These are phyloP conservation scores for Mayamaea pseudoterrestris DNA, from an alignment of 108 stramenopile species.

Conservation along the genomic window DNA sequence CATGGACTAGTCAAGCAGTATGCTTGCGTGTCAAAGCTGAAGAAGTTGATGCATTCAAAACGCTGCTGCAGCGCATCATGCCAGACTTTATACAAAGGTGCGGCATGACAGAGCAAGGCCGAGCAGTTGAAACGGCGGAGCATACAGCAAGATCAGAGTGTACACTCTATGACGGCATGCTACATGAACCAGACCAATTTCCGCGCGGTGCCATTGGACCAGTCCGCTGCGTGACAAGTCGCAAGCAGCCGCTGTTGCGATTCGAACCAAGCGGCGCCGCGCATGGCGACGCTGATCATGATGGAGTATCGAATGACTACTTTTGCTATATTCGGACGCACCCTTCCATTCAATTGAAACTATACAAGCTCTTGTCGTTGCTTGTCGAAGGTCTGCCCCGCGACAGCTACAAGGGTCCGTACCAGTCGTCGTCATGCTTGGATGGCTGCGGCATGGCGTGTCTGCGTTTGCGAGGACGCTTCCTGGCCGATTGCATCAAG, in stretches of 20 bases:
- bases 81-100: not conserved
- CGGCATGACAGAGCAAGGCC: not conserved
- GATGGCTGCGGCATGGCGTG: too few relatives aligned
- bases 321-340: not conserved
- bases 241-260: not conserved
- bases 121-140: too few relatives aligned
- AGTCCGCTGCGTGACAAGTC: slow-evolving; percentile 7
- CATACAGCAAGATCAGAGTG: not conserved
- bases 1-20: slow-evolving; percentile 20
- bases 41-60: too few relatives aligned
- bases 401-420: too few relatives aligned
- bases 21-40: not conserved
- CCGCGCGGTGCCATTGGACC: slow-evolving; percentile 31
- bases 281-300: too few relatives aligned
- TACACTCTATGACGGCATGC: slow-evolving; percentile 10
- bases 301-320: too few relatives aligned
- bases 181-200: slow-evolving; percentile 21
- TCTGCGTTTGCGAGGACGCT: not conserved
- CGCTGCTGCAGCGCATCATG: not conserved
- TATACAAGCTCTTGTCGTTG: not conserved
- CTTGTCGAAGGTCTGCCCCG: too few relatives aligned
- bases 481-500: not conserved
- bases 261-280: not conserved
- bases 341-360: not conserved
- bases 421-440: too few relatives aligned